Conservation (phyloP, 2,329 filamentous ascomycete species). For the Ustulina deusta region DNA sequence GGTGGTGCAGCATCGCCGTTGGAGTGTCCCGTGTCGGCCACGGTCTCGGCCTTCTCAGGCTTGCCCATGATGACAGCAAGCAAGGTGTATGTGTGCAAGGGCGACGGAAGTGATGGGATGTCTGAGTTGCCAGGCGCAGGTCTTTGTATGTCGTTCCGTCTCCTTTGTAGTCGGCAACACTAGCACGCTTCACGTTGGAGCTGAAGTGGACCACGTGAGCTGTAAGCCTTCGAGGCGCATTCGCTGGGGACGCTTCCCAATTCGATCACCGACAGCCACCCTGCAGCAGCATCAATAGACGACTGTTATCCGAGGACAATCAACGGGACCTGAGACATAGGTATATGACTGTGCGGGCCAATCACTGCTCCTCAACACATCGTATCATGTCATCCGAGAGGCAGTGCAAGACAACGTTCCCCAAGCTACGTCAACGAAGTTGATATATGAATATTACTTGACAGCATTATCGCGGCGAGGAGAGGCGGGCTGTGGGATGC, state of each 20-base stretch:
- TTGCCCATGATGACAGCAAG: constrained; percentile 24
- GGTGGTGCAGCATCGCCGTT: constrained; percentile 36
- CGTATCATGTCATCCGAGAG: constrained; percentile 1
- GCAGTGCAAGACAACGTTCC: neutral
- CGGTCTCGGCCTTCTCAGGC: constrained; percentile 10
- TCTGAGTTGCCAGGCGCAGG: neutral
- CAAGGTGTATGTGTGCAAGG: neutral
- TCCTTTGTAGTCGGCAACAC: neutral
- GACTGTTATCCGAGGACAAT: neutral
- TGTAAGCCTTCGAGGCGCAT: constrained; percentile 1
- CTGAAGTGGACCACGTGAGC: neutral
- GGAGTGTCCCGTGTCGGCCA: constrained; percentile 3
- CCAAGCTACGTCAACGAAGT: neutral
- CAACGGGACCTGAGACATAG: neutral
- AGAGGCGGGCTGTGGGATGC: neutral
- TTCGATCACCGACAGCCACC: constrained; percentile 31
- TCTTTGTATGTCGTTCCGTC: constrained; percentile 11
- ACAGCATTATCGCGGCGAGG: neutral
- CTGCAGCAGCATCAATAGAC: neutral
- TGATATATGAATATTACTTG: neutral
- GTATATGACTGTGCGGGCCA: neutral
- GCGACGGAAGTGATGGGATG: neutral
- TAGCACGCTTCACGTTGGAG: neutral
- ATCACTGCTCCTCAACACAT: neutral
- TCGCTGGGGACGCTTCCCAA: constrained; percentile 16